Percentiles rank a stretch among this genome's conserved stretches.
phyloP scores from a whole-genome alignment of 768 basidiomycete species.

The Royoungia palumana region DNA sequence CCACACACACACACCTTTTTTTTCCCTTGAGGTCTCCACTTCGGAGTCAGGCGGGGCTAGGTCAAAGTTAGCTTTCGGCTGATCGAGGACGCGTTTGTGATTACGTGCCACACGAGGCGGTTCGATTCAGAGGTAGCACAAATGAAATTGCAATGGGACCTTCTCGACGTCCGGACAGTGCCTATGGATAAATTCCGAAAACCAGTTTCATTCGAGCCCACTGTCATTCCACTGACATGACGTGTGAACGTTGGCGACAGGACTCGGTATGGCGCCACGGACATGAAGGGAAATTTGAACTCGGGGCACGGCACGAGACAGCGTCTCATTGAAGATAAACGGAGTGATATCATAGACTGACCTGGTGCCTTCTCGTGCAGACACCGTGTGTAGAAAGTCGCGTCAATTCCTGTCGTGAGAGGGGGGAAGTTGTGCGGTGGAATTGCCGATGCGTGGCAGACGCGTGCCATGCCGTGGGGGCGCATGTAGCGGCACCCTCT shows the following conservation, averaged over 20 bases:
- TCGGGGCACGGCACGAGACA: constrained; percentile 6
- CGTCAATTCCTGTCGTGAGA: not conserved
- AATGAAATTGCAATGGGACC: too few relatives aligned
- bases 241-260: not conserved
- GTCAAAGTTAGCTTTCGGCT: too few relatives aligned
- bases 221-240: not conserved
- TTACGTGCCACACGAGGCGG: not conserved
- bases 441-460: constrained; percentile 17
- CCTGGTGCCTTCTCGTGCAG: constrained; percentile 1
- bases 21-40: not conserved
- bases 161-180: not conserved
- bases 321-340: not conserved
- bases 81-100: too few relatives aligned
- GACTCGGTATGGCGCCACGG: constrained; percentile 2
- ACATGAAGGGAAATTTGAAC: not conserved
- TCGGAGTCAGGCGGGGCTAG: constrained; percentile 7
- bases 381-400: constrained; percentile 1
- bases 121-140: too few relatives aligned
- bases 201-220: not conserved
- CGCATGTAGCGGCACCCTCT: constrained; percentile 11
- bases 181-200: not conserved
- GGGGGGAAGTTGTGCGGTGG: constrained; percentile 7
- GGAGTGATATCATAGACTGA: constrained; percentile 4
- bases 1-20: not conserved
- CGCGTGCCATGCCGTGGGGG: constrained; percentile 30